Base-by-base conservation (phyloP, 2,329 filamentous ascomycete genomes). In the Endothia cerciana region DNA sequence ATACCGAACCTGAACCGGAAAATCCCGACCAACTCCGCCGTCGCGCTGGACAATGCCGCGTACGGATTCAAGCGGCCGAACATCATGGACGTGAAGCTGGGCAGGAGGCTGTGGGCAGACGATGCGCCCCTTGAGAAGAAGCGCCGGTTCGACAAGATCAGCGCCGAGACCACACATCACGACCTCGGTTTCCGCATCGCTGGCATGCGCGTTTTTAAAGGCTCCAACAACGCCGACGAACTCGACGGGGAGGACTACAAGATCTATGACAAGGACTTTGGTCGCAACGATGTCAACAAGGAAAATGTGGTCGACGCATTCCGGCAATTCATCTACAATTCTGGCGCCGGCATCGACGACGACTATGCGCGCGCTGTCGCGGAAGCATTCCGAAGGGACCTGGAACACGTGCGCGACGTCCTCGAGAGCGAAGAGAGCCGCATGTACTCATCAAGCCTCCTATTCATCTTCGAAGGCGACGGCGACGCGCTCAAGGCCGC, bases 31-130 rank as follows among this genome's bases (percentile, higher is more conserved):
- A 89, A 93, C 64, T 83, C 88, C 63, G 91, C 92, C 2, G 89
- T 97, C 22, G 93, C 97, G 15, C 82, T 98, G 36, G 91, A 94
- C 74, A 97, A 97, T 75, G 86, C 92, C 7, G 89, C 93, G 0
- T 85, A 87, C 70, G 93, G 92, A 0, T 98, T 94, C 81, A 87
- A 86, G 72, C 86, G 87, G 66, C 93, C 95, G 7, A 98, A 97
- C 72, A 93, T 99, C 8, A 82, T 99, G 65, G 95, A 99, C 74
- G 87, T 97, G 70, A 99, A 99, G 80, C 87, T 99, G 25, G 95
- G 95, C 53, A 85, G 89, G 60, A 86, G 92, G 40, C 80, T 99
- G 6, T 98, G 93, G 90, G 94, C 92, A 17, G 92, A 97, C 67
- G 82, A 89, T 69, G 87, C 87, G 30, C 82, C 85, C 0, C 71